Evolutionary conservation across 345 rosid species (phyloP).

Genomic region (Salix arbutifolia): DNA sequence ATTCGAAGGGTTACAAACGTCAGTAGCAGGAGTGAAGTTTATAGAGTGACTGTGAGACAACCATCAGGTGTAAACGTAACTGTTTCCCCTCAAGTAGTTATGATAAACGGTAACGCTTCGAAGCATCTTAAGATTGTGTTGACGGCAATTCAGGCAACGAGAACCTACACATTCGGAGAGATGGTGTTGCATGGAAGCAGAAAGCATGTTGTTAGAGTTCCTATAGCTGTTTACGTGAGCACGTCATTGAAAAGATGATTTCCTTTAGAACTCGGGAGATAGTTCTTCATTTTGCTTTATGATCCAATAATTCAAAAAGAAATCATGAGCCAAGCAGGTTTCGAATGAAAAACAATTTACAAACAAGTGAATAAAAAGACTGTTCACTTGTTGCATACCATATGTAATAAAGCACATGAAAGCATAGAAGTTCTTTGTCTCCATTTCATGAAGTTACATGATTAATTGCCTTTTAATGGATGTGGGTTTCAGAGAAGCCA

Average conservation of each 20-base stretch:
- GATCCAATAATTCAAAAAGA: neutral
- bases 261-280: neutral
- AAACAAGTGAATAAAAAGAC: neutral
- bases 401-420: neutral
- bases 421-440: neutral
- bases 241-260: conserved; percentile 9
- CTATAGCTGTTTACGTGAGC: conserved; percentile 36
- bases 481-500: neutral
- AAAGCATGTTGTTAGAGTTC: conserved; percentile 33
- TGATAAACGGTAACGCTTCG: conserved; percentile 25
- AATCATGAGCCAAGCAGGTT: neutral
- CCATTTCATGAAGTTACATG: neutral
- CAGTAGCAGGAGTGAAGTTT: conserved; percentile 23
- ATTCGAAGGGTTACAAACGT: conserved; percentile 32
- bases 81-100: conserved; percentile 18
- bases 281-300: neutral
- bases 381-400: neutral
- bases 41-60: conserved; percentile 26
- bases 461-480: neutral
- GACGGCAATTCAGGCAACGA: conserved; percentile 24
- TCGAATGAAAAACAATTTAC: neutral
- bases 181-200: conserved; percentile 32
- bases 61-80: conserved; percentile 31
- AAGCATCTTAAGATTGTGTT: conserved; percentile 27
- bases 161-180: conserved; percentile 35